Evolutionary conservation across 495 filamentous ascomycete species (phyloP).

Genomic region (Annulohypoxylon moriforme): DNA sequence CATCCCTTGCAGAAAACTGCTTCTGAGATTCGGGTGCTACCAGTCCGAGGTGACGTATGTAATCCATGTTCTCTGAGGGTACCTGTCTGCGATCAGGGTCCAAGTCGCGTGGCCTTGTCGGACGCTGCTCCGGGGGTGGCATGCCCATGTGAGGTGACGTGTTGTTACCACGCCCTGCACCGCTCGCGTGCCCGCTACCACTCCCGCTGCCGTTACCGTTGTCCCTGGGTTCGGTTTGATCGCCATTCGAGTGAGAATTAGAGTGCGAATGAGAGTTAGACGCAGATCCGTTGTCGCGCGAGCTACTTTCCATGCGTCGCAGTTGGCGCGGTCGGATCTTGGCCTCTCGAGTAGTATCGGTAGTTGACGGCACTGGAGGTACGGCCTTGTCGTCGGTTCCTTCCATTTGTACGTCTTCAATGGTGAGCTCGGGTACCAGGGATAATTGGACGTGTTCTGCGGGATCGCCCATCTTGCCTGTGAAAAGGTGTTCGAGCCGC

Average conservation of each 20-base stretch:
- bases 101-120: constrained; percentile 76
- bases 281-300: constrained; percentile 41
- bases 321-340: constrained; percentile 48
- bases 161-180: constrained; percentile 45
- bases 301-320: constrained; percentile 48
- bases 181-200: constrained; percentile 42
- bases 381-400: constrained; percentile 46
- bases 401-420: constrained; percentile 67
- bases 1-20: constrained; percentile 54
- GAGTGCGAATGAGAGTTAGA: constrained; percentile 47
- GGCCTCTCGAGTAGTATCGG: constrained; percentile 54
- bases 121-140: constrained; percentile 69
- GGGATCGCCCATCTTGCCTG: constrained; percentile 67
- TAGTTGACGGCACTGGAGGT: neutral
- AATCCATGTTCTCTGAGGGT: constrained; percentile 77
- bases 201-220: constrained; percentile 52
- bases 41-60: constrained; percentile 76
- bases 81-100: constrained; percentile 75
- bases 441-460: constrained; percentile 40
- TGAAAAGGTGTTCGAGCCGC: constrained; percentile 80
- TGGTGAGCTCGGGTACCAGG: constrained; percentile 60
- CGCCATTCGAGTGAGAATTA: constrained; percentile 52
- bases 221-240: constrained; percentile 54
- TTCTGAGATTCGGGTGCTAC: constrained; percentile 58
- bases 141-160: constrained; percentile 57